These are phyloP conservation scores for Mycosphaerella arachidis DNA, from an alignment of 2,329 filamentous ascomycete species.

Conservation along the genomic window DNA sequence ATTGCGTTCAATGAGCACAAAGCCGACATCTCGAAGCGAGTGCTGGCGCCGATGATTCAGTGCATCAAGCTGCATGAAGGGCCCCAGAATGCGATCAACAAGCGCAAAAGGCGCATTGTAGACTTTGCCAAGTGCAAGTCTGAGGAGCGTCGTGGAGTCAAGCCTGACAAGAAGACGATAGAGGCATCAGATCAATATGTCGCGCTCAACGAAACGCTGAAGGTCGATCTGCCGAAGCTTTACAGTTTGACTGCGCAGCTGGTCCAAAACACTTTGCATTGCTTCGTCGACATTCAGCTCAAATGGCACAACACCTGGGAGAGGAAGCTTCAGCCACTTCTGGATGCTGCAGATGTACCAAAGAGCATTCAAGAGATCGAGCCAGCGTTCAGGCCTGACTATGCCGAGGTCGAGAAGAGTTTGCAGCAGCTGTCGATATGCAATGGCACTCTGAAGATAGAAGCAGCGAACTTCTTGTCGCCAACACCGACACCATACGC, in stretches of 20 bases:
- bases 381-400: conserved; percentile 73
- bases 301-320: conserved; percentile 81
- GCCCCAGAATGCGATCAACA: conserved; percentile 85
- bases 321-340: conserved; percentile 71
- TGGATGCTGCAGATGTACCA: conserved; percentile 61
- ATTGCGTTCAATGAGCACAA: conserved; percentile 78
- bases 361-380: conserved; percentile 70
- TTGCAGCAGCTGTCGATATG: conserved; percentile 69
- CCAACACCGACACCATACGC: conserved; percentile 39
- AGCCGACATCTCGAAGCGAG: conserved; percentile 67
- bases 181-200: conserved; percentile 86
- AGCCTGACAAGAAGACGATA: conserved; percentile 76
- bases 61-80: conserved; percentile 77
- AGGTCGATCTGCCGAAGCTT: conserved; percentile 83
- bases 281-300: conserved; percentile 78
- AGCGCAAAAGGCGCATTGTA: conserved; percentile 85
- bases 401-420: conserved; percentile 68
- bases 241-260: conserved; percentile 76
- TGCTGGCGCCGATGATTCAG: conserved; percentile 77
- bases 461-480: conserved; percentile 57
- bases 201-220: conserved; percentile 86
- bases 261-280: conserved; percentile 75
- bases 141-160: conserved; percentile 75
- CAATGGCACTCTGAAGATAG: conserved; percentile 63
- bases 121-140: conserved; percentile 81